phyloP scores from a whole-genome alignment of 2,329 filamentous ascomycete species.

The Aspergillus melleus region DNA sequence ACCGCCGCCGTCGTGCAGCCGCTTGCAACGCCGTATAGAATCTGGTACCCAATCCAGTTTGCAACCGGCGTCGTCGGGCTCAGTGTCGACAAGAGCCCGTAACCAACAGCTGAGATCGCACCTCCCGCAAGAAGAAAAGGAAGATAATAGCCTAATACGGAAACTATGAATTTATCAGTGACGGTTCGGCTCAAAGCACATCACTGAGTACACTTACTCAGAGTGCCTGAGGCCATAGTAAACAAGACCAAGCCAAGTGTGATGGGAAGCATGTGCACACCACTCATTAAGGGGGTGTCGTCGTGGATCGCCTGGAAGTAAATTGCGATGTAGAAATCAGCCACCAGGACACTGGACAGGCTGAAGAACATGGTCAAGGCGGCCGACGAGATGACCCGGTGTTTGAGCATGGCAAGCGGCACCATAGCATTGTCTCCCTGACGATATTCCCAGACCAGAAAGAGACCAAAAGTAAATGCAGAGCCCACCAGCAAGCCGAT shows the following conservation, averaged over 20 bases:
- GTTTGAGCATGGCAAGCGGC: conserved; percentile 33
- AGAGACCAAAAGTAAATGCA: background rate
- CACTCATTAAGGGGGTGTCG: conserved; percentile 38
- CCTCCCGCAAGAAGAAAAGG: conserved; percentile 32
- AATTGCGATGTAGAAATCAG: conserved; percentile 36
- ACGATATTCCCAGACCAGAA: conserved; percentile 36
- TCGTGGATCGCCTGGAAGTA: conserved; percentile 45
- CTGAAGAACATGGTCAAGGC: conserved; percentile 26
- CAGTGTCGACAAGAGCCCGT: conserved; percentile 35
- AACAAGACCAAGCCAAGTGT: conserved; percentile 13
- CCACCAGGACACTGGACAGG: conserved; percentile 26
- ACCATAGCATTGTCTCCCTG: conserved; percentile 41
- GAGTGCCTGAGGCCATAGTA: background rate
- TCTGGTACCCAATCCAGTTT: conserved; percentile 32
- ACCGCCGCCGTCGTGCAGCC: conserved; percentile 11
- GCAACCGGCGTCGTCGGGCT: conserved; percentile 15
- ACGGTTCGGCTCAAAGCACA: background rate
- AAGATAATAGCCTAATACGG: conserved; percentile 34
- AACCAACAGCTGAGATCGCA: conserved; percentile 28
- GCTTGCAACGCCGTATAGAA: conserved; percentile 25
- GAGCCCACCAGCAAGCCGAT: background rate
- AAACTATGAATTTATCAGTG: background rate
- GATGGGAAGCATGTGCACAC: conserved; percentile 39
- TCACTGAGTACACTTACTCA: background rate
- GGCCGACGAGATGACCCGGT: conserved; percentile 33